Evolutionary conservation across 306 rosid genomes (phyloP).

Genomic region (Sicyos baderoa): DNA sequence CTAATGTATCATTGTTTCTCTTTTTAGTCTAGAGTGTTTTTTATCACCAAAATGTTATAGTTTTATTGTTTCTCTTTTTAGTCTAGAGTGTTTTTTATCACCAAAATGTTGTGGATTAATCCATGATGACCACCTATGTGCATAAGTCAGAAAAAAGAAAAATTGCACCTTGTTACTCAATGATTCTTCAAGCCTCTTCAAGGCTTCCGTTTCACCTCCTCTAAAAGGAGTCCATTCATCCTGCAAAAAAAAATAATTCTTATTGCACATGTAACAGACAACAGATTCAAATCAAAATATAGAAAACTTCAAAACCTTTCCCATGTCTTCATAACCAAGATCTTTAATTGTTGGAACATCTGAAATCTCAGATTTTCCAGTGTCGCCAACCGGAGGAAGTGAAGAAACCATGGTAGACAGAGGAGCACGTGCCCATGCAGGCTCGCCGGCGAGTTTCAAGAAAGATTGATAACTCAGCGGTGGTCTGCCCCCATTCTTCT

Average conservation of each 20-base stretch:
- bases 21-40: neutral
- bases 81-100: no score
- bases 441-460: conserved; percentile 76
- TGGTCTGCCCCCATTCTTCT: conserved; percentile 86
- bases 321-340: conserved; percentile 60
- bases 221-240: conserved; percentile 62
- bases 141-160: no score
- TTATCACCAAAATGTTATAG: no score
- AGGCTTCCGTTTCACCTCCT: conserved; percentile 94
- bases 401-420: conserved; percentile 38
- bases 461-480: conserved; percentile 83
- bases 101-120: no score
- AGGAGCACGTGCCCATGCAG: conserved; percentile 35
- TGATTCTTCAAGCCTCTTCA: conserved; percentile 60
- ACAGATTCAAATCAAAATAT: neutral
- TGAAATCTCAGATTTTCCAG: conserved; percentile 39
- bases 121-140: no score
- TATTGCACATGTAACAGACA: conserved; percentile 14
- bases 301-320: conserved; percentile 38
- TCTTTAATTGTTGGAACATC: conserved; percentile 67
- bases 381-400: conserved; percentile 59
- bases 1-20: neutral
- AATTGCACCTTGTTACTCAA: conserved; percentile 49
- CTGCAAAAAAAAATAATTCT: conserved; percentile 40
- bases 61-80: neutral